Percentiles rank a stretch among this genome's conserved stretches.
phyloP scores from a whole-genome alignment of 2,329 filamentous ascomycete genomes.

The Verticillium zaregamsianum region DNA sequence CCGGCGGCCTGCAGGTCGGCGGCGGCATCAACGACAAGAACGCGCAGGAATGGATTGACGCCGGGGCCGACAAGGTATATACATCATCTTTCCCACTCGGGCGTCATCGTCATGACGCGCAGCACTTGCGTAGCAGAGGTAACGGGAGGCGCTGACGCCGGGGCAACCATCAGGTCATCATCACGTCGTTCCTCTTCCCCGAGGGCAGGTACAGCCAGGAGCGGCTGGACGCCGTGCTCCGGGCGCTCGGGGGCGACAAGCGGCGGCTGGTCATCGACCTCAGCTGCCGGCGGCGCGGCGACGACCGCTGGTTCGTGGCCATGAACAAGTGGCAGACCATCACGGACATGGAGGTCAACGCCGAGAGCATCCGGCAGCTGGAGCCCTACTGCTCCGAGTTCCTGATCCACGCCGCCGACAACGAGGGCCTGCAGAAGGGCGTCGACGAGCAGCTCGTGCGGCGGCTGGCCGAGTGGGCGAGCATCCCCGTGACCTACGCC shows the following conservation, averaged over 20 bases:
- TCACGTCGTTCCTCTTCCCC: slow-evolving; percentile 94
- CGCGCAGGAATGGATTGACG: slow-evolving; percentile 79
- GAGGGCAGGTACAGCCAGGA: slow-evolving; percentile 74
- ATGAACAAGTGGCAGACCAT: slow-evolving; percentile 99
- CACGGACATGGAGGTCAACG: slow-evolving; percentile 88
- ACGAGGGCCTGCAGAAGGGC: slow-evolving; percentile 87
- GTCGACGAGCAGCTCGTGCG: slow-evolving; percentile 82
- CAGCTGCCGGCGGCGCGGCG: slow-evolving; percentile 74
- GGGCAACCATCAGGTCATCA: slow-evolving; percentile 69
- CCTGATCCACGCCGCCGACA: slow-evolving; percentile 93
- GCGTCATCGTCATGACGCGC: too few relatives aligned
- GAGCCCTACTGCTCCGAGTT: slow-evolving; percentile 96
- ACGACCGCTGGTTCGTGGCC: slow-evolving; percentile 84
- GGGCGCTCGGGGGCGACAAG: slow-evolving; percentile 68
- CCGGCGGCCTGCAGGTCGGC: slow-evolving; percentile 76
- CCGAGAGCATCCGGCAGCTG: slow-evolving; percentile 74
- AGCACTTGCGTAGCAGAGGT: not conserved
- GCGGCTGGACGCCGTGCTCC: slow-evolving; percentile 69
- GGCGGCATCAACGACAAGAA: slow-evolving; percentile 90
- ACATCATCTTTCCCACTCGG: not conserved
- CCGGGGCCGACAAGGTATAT: slow-evolving; percentile 80
- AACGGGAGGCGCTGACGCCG: not conserved
- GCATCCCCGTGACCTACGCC: slow-evolving; percentile 91
- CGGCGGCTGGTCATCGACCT: slow-evolving; percentile 89
- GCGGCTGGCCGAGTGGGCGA: slow-evolving; percentile 78